Base-by-base conservation (phyloP, 2,329 filamentous ascomycete genomes). In the Kalmusia sp. region DNA sequence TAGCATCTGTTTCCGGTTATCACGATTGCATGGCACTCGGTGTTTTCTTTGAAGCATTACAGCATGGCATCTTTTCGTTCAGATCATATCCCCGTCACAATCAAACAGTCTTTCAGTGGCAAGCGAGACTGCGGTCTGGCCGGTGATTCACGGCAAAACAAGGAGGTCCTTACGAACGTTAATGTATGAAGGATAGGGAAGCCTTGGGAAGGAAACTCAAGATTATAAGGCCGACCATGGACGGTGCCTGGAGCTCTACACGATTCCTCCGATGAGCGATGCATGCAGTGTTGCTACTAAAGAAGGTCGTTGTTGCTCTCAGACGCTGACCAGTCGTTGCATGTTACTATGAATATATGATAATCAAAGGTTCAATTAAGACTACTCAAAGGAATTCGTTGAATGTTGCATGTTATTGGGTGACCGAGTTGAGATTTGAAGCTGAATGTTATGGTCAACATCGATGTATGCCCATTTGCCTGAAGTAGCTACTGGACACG, bases 1-100 rank as follows among this genome's bases (percentile, higher is more conserved):
- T 43, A 54, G 24, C 22, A 40, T 19, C 28, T 17, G 35, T 54
- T 54, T 51, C 37, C 15, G 19, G 28, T 24, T 28, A 38, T 25
- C 31, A 46, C 17, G 43, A 46, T 8, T 19, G 31, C 43, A 46
- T 14, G 43, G n/a, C 22, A 46, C 35, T 17, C 31, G 17, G 5
- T 33, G n/a, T 34, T 34, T n/a, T 24, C 17, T 6, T 12, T 9
- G 40, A 19, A 9, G 15, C 25, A 17, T 31, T 30, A 21, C 21
- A 19, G 40, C 6, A 21, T 31, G 24, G 24, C n/a, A 9, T 17
- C n/a, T 25, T n/a, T 9, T 19, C 24, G 24, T 1, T 30, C 22
- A 8, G 27, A 21, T 31, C 27, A 17, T 44, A 44, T 19, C 17
- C 9, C 24, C 12, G 22, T 3, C 31, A 38, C 19, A 22, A 38